Percentiles rank a stretch among this genome's conserved stretches.
Evolutionary conservation across 2,329 filamentous ascomycete species (phyloP).

Genomic region (Monilinia aucupariae): DNA sequence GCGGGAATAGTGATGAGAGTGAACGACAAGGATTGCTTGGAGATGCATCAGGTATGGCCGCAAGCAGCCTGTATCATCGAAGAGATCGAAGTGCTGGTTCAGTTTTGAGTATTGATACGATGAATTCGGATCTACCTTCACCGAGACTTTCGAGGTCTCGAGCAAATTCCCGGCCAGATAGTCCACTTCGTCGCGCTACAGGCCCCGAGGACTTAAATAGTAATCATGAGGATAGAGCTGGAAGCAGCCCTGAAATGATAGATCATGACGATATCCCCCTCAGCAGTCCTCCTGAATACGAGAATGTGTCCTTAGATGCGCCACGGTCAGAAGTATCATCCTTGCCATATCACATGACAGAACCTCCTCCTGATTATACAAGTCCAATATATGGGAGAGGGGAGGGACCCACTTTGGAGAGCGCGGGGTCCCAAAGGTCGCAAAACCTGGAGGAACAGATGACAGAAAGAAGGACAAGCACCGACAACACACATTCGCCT

Average conservation of each 20-base stretch:
- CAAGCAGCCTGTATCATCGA: constrained; percentile 39
- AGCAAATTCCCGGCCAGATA: constrained; percentile 42
- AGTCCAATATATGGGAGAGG: constrained; percentile 26
- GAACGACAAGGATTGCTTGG: constrained; percentile 67
- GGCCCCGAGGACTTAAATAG: constrained; percentile 18
- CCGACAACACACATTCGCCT: constrained; percentile 9
- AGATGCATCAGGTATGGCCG: constrained; percentile 51
- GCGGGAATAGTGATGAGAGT: constrained; percentile 65
- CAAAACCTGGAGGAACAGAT: constrained; percentile 21
- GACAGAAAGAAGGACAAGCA: constrained; percentile 21
- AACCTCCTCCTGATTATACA: constrained; percentile 32
- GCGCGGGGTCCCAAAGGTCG: constrained; percentile 20
- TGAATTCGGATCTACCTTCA: constrained; percentile 41
- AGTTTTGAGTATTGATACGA: constrained; percentile 48
- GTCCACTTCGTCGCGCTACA: constrained; percentile 28
- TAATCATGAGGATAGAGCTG: constrained; percentile 25
- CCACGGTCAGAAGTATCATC: constrained; percentile 19
- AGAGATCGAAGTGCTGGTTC: constrained; percentile 50
- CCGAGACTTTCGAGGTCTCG: constrained; percentile 39
- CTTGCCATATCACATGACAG: constrained; percentile 15
- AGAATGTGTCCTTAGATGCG: constrained; percentile 32
- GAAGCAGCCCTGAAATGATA: constrained; percentile 33
- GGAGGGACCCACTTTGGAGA: constrained; percentile 19
- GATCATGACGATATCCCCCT: constrained; percentile 31
- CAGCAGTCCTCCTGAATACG: constrained; percentile 33